Evolutionary conservation across 2,329 filamentous ascomycete genomes (phyloP).

Genomic region (Penicillium sp.): DNA sequence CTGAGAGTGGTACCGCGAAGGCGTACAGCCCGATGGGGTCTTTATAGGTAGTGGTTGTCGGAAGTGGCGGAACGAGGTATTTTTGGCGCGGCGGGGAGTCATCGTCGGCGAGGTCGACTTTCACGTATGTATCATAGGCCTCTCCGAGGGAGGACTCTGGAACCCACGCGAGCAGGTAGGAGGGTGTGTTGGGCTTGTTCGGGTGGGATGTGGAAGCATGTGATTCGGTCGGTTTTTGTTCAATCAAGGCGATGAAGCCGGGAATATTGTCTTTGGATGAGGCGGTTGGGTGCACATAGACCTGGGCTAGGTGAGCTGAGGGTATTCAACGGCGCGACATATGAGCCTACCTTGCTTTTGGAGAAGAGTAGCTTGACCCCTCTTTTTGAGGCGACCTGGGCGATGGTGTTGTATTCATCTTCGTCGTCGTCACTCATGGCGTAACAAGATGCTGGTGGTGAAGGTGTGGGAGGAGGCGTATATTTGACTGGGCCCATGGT

Average conservation of each 20-base stretch:
- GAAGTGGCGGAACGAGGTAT: conserved; percentile 88
- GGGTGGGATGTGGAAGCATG: conserved; percentile 43
- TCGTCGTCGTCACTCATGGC: conserved; percentile 96
- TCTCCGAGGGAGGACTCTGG: conserved; percentile 88
- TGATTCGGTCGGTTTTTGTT: conserved; percentile 69
- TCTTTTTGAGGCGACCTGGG: conserved; percentile 71
- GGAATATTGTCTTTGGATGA: conserved; percentile 94
- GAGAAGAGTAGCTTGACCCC: conserved; percentile 93
- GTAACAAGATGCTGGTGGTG: conserved; percentile 86
- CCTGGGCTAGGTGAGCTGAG: conserved; percentile 52
- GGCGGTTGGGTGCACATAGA: conserved; percentile 93
- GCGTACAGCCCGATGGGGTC: conserved; percentile 77
- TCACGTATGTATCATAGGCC: conserved; percentile 85
- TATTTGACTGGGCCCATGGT: conserved; percentile 39
- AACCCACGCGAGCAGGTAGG: conserved; percentile 88
- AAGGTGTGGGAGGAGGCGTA: conserved; percentile 54
- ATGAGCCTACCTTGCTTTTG: conserved; percentile 81
- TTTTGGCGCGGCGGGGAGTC: conserved; percentile 81
- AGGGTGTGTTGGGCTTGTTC: conserved; percentile 58
- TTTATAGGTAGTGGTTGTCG: conserved; percentile 76
- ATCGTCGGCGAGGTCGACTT: conserved; percentile 84
- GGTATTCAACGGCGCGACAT: background rate
- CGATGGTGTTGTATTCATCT: conserved; percentile 91
- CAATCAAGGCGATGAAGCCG: conserved; percentile 88
- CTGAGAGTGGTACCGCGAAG: conserved; percentile 86